Evolutionary conservation across 2,329 filamentous ascomycete genomes (phyloP).

Genomic region (Pestalotiopsis sp.): DNA sequence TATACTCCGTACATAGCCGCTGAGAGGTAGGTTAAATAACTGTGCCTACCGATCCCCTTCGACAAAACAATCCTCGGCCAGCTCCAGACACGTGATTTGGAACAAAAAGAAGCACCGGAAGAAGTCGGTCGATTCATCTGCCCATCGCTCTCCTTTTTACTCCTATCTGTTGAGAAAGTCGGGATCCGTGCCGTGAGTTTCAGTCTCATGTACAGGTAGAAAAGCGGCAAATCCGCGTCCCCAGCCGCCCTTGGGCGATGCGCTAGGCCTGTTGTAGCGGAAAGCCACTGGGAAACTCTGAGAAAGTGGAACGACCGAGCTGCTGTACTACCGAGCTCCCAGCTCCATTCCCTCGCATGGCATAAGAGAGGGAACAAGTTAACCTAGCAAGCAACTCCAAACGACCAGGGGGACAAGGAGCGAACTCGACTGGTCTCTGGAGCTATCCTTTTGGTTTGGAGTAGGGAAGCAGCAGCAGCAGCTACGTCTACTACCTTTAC

Average conservation of each 20-base stretch:
- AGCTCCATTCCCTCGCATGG: background rate
- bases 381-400: background rate
- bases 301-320: background rate
- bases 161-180: background rate
- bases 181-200: background rate
- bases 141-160: background rate
- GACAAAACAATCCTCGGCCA: background rate
- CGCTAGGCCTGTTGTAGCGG: background rate
- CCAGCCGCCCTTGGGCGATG: background rate
- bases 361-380: background rate
- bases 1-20: background rate
- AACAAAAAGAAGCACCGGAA: background rate
- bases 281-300: background rate
- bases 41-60: no score
- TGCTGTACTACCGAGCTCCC: background rate
- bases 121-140: background rate
- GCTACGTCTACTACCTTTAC: background rate
- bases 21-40: no score
- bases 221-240: background rate
- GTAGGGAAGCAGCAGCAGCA: background rate
- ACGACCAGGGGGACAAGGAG: background rate
- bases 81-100: background rate
- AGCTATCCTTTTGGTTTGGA: background rate
- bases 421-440: background rate
- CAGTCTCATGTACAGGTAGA: background rate